Conservation (phyloP, 352 stramenopile species). For the Phytophthora hibernalis region DNA sequence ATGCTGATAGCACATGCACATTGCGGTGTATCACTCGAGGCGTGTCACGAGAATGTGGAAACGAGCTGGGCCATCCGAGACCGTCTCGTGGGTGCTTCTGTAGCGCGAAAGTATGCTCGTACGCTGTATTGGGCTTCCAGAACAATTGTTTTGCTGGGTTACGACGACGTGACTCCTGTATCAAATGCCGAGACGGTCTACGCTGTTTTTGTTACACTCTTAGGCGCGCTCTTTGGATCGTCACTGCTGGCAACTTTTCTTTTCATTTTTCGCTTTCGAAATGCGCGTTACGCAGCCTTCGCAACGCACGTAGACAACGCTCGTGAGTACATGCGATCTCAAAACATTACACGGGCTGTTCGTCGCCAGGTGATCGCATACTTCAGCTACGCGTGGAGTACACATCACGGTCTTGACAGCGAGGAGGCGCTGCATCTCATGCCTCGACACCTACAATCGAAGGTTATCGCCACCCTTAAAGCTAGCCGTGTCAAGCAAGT, state of each 20-base stretch:
- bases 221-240: constrained; percentile 61
- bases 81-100: constrained; percentile 50
- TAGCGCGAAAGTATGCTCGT: constrained; percentile 62
- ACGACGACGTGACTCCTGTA: constrained; percentile 73
- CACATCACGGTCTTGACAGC: constrained; percentile 70
- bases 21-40: constrained; percentile 62
- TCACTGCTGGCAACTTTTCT: constrained; percentile 73
- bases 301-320: constrained; percentile 74
- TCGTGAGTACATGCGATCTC: constrained; percentile 75
- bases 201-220: constrained; percentile 50
- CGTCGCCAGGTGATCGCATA: constrained; percentile 65
- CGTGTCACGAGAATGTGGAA: constrained; percentile 53
- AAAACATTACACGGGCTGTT: constrained; percentile 60
- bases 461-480: constrained; percentile 71
- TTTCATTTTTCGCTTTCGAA: constrained; percentile 79
- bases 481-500: constrained; percentile 73
- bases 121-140: constrained; percentile 70
- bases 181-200: constrained; percentile 68
- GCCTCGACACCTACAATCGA: constrained; percentile 68
- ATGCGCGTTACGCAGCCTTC: constrained; percentile 60
- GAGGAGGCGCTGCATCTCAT: constrained; percentile 66
- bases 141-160: constrained; percentile 70
- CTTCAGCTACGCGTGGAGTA: constrained; percentile 73
- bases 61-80: constrained; percentile 73
- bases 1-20: constrained; percentile 70